Base-by-base conservation (phyloP, 1,284 basidiomycete genomes). In the Xerocomus nothofagi region DNA sequence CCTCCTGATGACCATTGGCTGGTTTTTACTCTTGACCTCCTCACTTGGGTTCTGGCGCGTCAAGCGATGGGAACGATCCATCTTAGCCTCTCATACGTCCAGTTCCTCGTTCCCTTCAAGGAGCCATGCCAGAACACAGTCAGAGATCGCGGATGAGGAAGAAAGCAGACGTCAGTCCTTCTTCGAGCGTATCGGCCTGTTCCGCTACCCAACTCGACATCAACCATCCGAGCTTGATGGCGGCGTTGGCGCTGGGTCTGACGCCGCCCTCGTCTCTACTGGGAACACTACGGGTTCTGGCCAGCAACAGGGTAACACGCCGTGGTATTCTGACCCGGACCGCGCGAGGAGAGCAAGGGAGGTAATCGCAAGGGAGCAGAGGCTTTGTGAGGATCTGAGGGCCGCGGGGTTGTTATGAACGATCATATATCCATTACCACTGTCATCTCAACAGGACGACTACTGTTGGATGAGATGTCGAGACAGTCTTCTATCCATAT, bases 1-100 rank as follows among this genome's bases (percentile, higher is more conserved):
- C 74, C 83, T 96, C 71, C 74, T 98, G 56, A 97, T 98, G 93
- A 91, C 88, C 29, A 72, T 93, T 40, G 91, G 94, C 1, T 97
- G 93, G 93, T 96, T 97, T 72, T 77, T 95, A 49, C 79, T 98
- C 23, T 75, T 96, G 42, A 95, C 91, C 1, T 90, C 88, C 17
- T 64, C 95, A 10, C 85, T 97, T 39, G 87, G 90, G 26, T 97
- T 89, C 75, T 96, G 91, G 89, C 82, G 93, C 40, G 91, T 95
- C 50, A 94, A 94, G 68, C 82, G 91, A 37, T 91, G 88, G 88
- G 88, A 91, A 65, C 75, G 79, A 50, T 81, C 84, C 18, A 86
- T 91, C 48, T 73, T 91, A 24, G 74, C 77, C 8, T 79, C 82
- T 3, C 52, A 67, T 42, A 11, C 42, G 3, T 73, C 60, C 58